These are phyloP conservation scores for Sporothrix curviconia DNA, from an alignment of 2,329 filamentous ascomycete genomes.

Conservation along the genomic window DNA sequence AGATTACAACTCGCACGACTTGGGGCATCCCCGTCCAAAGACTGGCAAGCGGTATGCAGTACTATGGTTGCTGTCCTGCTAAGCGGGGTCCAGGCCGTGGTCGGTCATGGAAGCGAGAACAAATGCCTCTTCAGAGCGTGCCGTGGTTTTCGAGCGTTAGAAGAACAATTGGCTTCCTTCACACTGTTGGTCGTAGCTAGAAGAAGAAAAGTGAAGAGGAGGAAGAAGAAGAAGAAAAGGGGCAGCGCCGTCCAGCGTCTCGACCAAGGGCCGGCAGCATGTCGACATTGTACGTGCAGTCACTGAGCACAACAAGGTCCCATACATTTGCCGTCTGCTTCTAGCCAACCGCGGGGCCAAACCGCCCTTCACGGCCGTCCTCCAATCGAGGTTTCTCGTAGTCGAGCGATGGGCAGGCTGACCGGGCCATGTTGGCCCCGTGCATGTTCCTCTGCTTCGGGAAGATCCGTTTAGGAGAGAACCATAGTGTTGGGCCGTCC, in stretches of 20 bases:
- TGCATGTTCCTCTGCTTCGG: conserved; percentile 46
- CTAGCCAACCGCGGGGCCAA: conserved; percentile 35
- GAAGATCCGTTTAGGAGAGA: conserved; percentile 47
- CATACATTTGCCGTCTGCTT: conserved; percentile 32
- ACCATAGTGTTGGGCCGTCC: conserved; percentile 1
- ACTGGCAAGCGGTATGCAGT: too few relatives aligned
- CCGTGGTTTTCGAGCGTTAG: conserved; percentile 50
- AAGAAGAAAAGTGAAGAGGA: too few relatives aligned
- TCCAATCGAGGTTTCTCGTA: conserved; percentile 56
- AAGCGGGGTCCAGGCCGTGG: conserved; percentile 39
- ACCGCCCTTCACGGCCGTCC: conserved; percentile 38
- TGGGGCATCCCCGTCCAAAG: too few relatives aligned
- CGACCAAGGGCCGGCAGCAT: conserved; percentile 47
- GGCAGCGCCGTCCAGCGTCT: too few relatives aligned
- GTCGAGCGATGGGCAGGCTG: conserved; percentile 25
- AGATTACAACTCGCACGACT: too few relatives aligned
- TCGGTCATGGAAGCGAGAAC: conserved; percentile 41
- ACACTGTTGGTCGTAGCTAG: too few relatives aligned
- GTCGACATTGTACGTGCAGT: conserved; percentile 57
- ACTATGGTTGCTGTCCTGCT: too few relatives aligned
- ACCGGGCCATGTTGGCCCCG: conserved; percentile 38
- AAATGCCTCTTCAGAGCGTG: conserved; percentile 47
- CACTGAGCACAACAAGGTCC: conserved; percentile 51
- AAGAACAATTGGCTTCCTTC: conserved; percentile 32
- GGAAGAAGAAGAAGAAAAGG: too few relatives aligned